Percentiles rank a stretch among this genome's conserved stretches.
Conservation (phyloP, 345 rosid species). For the Lumnitzera littorea region DNA sequence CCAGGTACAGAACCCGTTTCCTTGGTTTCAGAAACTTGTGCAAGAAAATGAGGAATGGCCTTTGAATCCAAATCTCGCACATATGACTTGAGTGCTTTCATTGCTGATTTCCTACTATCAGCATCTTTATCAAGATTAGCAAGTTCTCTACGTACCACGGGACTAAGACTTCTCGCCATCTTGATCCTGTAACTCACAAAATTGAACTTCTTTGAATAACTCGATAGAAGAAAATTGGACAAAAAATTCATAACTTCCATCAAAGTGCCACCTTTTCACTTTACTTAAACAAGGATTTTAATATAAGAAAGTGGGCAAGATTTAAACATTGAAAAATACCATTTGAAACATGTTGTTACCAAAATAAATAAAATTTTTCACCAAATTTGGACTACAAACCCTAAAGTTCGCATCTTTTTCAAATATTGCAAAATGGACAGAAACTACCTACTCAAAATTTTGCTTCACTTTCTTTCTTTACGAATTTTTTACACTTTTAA, state of each 20-base stretch:
- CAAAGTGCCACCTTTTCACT: not conserved
- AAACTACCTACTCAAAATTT: no score
- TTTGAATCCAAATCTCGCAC: constrained; percentile 73
- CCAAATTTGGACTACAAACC: no score
- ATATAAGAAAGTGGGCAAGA: not conserved
- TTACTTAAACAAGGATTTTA: not conserved
- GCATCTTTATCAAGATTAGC: constrained; percentile 80
- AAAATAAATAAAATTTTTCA: no score
- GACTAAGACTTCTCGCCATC: constrained; percentile 33
- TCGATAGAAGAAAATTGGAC: not conserved
- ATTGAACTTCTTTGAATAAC: not conserved
- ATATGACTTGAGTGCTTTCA: constrained; percentile 72
- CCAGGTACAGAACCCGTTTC: constrained; percentile 73
- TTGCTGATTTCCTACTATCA: constrained; percentile 63
- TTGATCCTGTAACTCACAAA: constrained; percentile 2
- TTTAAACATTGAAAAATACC: no score
- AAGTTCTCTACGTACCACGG: constrained; percentile 56
- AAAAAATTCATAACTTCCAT: no score
- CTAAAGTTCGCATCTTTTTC: no score
- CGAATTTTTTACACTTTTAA: no score
- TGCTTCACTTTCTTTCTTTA: no score
- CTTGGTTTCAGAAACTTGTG: constrained; percentile 76
- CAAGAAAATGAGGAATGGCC: constrained; percentile 74
- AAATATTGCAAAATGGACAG: no score
- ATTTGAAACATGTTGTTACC: no score